These are phyloP conservation scores for Aleurites moluccanus DNA, from an alignment of 441 rosid genomes.

Conservation along the genomic window DNA sequence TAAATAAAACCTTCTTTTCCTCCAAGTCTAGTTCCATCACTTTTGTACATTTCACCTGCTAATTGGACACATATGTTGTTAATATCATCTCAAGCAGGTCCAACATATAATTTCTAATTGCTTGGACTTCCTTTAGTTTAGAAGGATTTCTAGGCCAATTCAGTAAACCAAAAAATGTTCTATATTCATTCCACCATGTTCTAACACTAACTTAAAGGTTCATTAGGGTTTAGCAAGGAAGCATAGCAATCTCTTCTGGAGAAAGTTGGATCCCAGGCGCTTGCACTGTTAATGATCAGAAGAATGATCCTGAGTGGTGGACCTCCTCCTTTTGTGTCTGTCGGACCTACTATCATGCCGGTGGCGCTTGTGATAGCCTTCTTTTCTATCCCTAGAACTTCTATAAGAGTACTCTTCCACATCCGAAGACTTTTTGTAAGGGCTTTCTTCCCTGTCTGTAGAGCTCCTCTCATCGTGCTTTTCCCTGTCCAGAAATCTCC, in stretches of 20 bases:
- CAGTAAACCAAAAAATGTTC: neutral
- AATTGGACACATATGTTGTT: neutral
- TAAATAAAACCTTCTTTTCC: neutral
- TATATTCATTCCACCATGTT: neutral
- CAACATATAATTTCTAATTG: neutral
- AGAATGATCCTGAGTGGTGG: constrained; percentile 21
- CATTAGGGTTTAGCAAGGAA: constrained; percentile 88
- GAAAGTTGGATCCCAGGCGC: neutral
- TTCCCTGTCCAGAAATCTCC: neutral
- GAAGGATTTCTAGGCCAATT: neutral
- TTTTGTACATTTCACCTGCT: neutral
- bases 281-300: constrained; percentile 13
- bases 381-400: constrained; percentile 28
- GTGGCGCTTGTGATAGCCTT: constrained; percentile 24
- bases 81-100: neutral
- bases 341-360: constrained; percentile 22
- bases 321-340: constrained; percentile 25
- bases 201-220: constrained; percentile 62
- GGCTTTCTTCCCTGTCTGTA: constrained; percentile 29
- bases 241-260: neutral
- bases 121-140: neutral
- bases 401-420: constrained; percentile 12
- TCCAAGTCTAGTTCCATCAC: neutral
- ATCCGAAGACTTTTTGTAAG: constrained; percentile 6
- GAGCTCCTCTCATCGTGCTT: constrained; percentile 29